A percentile compares a stretch with the other conserved stretches of the same genome.
Evolutionary conservation across 2,329 filamentous ascomycete genomes (phyloP).

Genomic region (Colletotrichum euphorbiae): DNA sequence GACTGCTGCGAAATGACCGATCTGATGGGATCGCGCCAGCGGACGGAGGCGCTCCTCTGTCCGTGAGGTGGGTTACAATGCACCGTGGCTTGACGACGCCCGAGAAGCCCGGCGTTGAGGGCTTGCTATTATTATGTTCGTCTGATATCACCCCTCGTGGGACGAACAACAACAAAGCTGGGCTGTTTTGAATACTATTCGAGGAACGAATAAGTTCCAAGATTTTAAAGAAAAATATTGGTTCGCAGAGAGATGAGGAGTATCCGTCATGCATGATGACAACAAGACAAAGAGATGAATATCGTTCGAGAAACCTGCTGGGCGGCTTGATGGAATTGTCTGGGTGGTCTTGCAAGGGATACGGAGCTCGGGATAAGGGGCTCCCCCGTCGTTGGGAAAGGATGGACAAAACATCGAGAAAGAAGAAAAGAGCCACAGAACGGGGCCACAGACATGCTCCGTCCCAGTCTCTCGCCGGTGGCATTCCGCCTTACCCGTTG

Average conservation of each 20-base stretch:
- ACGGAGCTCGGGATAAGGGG: slow-evolving; percentile 11
- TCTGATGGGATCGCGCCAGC: not conserved
- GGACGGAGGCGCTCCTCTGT: slow-evolving; percentile 11
- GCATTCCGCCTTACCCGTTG: slow-evolving; percentile 19
- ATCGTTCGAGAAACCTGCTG: slow-evolving; percentile 31
- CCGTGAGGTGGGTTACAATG: slow-evolving; percentile 5
- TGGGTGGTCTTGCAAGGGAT: slow-evolving; percentile 25
- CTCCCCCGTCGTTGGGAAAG: slow-evolving; percentile 2
- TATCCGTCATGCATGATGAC: slow-evolving; percentile 26
- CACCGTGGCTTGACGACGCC: not conserved
- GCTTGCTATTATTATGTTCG: slow-evolving; percentile 6
- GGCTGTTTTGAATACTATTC: not conserved
- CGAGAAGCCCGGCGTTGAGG: not conserved
- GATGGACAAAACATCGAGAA: not conserved
- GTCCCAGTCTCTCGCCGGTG: not conserved
- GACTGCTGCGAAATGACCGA: too few species aligned
- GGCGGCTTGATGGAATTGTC: slow-evolving; percentile 1
- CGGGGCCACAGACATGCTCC: not conserved
- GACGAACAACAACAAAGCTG: not conserved
- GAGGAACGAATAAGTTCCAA: not conserved
- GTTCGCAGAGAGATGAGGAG: not conserved
- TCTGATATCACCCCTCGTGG: slow-evolving; percentile 11
- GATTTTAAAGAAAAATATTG: not conserved
- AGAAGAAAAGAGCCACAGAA: slow-evolving; percentile 21
- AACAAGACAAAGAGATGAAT: slow-evolving; percentile 22